A percentile compares a stretch with the other conserved stretches of the same genome.
Conservation (phyloP, 192 early-diverging fungal genomes). For the Radiomyces spectabilis region DNA sequence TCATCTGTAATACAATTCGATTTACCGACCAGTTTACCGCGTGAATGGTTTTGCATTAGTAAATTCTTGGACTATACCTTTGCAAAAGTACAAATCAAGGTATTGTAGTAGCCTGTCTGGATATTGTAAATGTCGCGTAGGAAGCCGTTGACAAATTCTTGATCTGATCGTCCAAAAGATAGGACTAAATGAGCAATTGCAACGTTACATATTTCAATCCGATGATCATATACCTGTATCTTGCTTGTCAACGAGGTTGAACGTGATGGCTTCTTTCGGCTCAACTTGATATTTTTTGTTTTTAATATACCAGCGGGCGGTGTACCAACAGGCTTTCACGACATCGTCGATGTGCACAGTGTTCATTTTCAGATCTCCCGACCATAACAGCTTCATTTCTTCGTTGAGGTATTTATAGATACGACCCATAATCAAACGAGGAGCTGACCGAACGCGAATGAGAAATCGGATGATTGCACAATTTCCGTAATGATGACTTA, state of each 20-base stretch:
- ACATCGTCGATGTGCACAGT: slow-evolving; percentile 93
- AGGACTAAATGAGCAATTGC: neutral
- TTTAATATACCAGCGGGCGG: slow-evolving; percentile 42
- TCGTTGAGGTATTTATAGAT: slow-evolving; percentile 74
- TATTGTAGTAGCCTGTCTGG: slow-evolving; percentile 76
- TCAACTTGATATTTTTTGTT: too few relatives aligned
- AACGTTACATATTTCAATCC: neutral
- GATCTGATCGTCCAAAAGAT: slow-evolving; percentile 46
- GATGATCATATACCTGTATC: slow-evolving; percentile 63
- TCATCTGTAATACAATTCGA: slow-evolving; percentile 38
- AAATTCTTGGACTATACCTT: slow-evolving; percentile 42
- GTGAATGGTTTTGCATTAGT: slow-evolving; percentile 1
- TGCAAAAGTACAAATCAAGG: slow-evolving; percentile 66
- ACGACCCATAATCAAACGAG: slow-evolving; percentile 86
- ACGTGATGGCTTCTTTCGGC: slow-evolving; percentile 33
- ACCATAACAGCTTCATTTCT: slow-evolving; percentile 93
- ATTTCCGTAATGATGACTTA: too few relatives aligned
- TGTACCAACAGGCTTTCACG: slow-evolving; percentile 43
- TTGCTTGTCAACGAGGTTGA: slow-evolving; percentile 79
- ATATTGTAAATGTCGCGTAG: slow-evolving; percentile 71
- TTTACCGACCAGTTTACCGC: neutral
- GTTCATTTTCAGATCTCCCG: slow-evolving; percentile 81
- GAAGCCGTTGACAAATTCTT: slow-evolving; percentile 65
- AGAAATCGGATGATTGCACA: too few relatives aligned
- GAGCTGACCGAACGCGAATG: too few relatives aligned